Conservation (phyloP, 345 rosid species). For the Aquilaria yunnanensis region DNA sequence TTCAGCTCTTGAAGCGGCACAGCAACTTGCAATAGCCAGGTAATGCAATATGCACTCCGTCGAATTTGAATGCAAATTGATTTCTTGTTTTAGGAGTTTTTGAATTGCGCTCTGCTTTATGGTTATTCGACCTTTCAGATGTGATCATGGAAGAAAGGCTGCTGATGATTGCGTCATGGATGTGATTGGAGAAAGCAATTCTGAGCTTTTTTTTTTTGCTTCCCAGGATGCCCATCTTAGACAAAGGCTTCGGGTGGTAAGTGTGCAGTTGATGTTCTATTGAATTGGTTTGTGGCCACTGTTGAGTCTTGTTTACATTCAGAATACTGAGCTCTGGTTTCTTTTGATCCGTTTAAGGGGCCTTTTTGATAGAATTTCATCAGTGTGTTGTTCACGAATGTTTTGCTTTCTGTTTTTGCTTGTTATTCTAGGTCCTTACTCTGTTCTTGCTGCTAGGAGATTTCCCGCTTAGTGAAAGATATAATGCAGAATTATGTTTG, state of each 20-base stretch:
- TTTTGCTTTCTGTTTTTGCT: no score
- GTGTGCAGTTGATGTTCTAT: neutral
- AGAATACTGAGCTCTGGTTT: no score
- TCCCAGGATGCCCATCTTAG: slow-evolving; percentile 74
- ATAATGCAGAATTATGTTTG: no score
- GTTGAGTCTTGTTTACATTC: no score
- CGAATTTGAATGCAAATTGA: neutral
- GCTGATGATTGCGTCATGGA: slow-evolving; percentile 69
- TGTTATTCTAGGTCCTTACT: no score
- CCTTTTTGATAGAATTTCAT: no score
- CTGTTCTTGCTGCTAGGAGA: no score
- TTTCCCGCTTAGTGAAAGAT: no score
- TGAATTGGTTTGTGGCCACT: neutral
- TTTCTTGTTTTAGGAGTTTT: no score
- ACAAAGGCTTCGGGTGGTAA: slow-evolving; percentile 60
- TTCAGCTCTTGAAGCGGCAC: slow-evolving; percentile 53
- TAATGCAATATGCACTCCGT: slow-evolving; percentile 15
- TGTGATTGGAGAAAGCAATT: slow-evolving; percentile 50
- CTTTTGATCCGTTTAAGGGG: no score
- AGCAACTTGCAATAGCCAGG: slow-evolving; percentile 58
- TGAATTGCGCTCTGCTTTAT: no score
- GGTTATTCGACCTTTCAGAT: slow-evolving; percentile 34
- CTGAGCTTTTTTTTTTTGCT: slow-evolving; percentile 81
- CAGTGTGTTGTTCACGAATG: no score
- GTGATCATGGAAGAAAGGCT: slow-evolving; percentile 65